phyloP scores from a whole-genome alignment of 345 rosid species.

The Melastoma malabathricum region DNA sequence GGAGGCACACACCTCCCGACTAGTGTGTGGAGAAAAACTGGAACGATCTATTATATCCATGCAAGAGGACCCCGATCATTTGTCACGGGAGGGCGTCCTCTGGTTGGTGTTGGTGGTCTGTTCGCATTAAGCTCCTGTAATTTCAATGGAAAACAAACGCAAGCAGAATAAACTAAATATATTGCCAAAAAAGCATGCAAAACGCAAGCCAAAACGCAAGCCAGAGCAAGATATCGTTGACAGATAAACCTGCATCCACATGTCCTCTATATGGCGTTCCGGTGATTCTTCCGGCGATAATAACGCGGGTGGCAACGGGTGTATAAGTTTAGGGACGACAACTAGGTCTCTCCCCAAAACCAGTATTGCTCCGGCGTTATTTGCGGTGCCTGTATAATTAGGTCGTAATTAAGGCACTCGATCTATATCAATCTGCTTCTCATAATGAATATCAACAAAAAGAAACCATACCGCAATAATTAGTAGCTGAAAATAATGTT shows the following conservation, averaged over 20 bases:
- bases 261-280: conserved; percentile 76
- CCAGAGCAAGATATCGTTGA: background rate
- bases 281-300: conserved; percentile 77
- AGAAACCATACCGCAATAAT: conserved; percentile 64
- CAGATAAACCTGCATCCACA: conserved; percentile 90
- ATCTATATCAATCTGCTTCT: background rate
- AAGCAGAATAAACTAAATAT: background rate
- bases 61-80: conserved; percentile 86
- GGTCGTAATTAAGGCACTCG: conserved; percentile 1
- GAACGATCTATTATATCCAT: conserved; percentile 42
- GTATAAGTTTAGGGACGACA: conserved; percentile 91
- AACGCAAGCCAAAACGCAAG: background rate
- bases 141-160: background rate
- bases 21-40: background rate
- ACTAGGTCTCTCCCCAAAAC: conserved; percentile 98
- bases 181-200: background rate
- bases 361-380: conserved; percentile 93
- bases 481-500: conserved; percentile 93
- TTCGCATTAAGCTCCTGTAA: conserved; percentile 86
- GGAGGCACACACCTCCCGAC: background rate
- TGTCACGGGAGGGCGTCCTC: conserved; percentile 84
- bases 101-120: conserved; percentile 88
- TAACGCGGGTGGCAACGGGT: conserved; percentile 92
- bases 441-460: background rate
- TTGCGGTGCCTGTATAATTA: conserved; percentile 79